Evolutionary conservation across 495 filamentous ascomycete species (phyloP).

Genomic region (Aspergillus sparsus): DNA sequence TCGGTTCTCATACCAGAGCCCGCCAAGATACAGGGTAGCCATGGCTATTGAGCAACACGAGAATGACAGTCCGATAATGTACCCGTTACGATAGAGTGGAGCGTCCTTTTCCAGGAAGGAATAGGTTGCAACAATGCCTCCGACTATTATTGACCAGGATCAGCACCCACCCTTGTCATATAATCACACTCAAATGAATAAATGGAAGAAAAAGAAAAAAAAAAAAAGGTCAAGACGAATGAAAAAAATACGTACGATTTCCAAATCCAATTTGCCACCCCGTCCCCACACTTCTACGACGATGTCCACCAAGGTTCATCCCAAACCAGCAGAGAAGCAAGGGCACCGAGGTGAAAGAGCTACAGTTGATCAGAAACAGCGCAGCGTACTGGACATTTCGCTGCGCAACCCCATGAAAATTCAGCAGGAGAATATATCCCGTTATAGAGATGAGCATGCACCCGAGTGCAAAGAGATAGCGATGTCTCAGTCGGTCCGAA

Average conservation of each 20-base stretch:
- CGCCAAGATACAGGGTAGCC: constrained; percentile 58
- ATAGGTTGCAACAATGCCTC: constrained; percentile 83
- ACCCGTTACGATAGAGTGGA: constrained; percentile 70
- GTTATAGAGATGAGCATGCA: constrained; percentile 56
- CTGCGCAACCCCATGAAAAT: constrained; percentile 53
- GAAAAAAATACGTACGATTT: constrained; percentile 54
- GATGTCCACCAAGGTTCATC: constrained; percentile 82
- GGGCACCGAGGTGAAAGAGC: constrained; percentile 64
- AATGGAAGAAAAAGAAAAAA: too few relatives aligned
- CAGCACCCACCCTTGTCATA: not conserved
- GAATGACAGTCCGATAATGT: constrained; percentile 72
- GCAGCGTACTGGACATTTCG: constrained; percentile 62
- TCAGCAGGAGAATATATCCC: constrained; percentile 68
- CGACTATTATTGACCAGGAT: constrained; percentile 32
- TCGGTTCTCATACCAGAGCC: constrained; percentile 55
- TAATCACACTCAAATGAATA: not conserved
- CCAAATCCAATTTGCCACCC: constrained; percentile 85
- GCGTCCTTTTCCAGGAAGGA: constrained; percentile 71
- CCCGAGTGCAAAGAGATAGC: constrained; percentile 73
- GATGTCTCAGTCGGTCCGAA: constrained; percentile 69
- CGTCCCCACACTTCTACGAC: constrained; percentile 69
- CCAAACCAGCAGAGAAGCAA: constrained; percentile 84
- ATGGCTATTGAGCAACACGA: constrained; percentile 59
- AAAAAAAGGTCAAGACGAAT: not conserved
- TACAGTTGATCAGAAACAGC: constrained; percentile 63